Percentiles rank a stretch among this genome's conserved stretches.
phyloP scores from a whole-genome alignment of 164 flowering plant species.

The Vitis riparia region DNA sequence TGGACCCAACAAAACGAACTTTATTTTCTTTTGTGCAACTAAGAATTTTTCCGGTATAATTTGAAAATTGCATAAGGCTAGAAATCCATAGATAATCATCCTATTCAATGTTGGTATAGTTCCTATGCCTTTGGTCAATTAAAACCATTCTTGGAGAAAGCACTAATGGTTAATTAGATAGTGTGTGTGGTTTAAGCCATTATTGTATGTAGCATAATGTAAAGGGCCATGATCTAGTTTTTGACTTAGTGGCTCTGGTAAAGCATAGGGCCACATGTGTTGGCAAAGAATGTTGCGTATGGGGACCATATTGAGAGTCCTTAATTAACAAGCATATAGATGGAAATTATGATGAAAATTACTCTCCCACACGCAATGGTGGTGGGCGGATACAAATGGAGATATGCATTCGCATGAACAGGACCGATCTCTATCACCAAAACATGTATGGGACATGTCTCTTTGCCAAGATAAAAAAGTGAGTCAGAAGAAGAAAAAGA shows the following conservation, averaged over 20 bases:
- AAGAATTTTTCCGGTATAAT: too few relatives aligned
- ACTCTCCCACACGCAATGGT: slow-evolving; percentile 7
- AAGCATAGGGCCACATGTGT: background rate
- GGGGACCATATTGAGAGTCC: background rate
- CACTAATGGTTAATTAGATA: too few relatives aligned
- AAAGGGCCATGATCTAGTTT: background rate
- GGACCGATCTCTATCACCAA: slow-evolving; percentile 15
- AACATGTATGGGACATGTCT: slow-evolving; percentile 39
- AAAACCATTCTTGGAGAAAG: too few relatives aligned
- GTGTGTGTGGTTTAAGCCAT: too few relatives aligned
- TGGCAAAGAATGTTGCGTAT: slow-evolving; percentile 2
- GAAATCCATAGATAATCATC: too few relatives aligned
- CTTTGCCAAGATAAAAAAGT: slow-evolving; percentile 7
- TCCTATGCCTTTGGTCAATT: too few relatives aligned
- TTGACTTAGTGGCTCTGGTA: background rate
- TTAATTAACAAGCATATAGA: slow-evolving; percentile 18
- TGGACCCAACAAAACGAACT: too few relatives aligned
- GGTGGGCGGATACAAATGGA: too few relatives aligned
- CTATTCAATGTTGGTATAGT: too few relatives aligned
- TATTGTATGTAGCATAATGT: too few relatives aligned
- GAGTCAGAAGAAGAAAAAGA: slow-evolving; percentile 2
- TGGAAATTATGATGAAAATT: slow-evolving; percentile 16
- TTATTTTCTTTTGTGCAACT: too few relatives aligned
- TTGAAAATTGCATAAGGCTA: too few relatives aligned
- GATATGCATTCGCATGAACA: background rate